Base-by-base conservation (phyloP, 139 green algal genomes). In the Yamagishiella unicocca region DNA sequence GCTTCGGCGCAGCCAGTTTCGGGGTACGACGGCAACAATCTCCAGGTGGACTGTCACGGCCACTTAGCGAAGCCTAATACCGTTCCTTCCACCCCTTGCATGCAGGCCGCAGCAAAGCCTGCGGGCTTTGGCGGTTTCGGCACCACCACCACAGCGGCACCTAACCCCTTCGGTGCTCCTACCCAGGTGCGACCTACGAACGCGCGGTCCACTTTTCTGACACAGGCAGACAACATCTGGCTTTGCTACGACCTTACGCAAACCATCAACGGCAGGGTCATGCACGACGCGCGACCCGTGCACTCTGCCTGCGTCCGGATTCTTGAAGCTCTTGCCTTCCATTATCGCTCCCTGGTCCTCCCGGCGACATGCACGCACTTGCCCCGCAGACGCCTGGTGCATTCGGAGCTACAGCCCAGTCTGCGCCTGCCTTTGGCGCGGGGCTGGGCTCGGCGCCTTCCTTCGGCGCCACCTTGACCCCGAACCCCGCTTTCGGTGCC, bases 401-500 rank as follows among this genome's bases (percentile, higher is more conserved):
- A 0, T 93, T 94, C 84, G 90, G 92, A 14, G 74, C 82, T 27
- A 21, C 71, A 55, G 74, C 58, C 24, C 84, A 85, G 33, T 70
- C 84, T 22, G 58, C 82, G 0, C 74, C 87, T 4, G 90, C 72
- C 0, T 95, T 95, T 79, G 92, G 92, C 50, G 68, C 50, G 9
- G 54, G 45, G 1, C 54, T 82, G 29, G 83, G 71, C 3, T 38
- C 71, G 2, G 55, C 88, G 6, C 88, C 90, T 3, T 87, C 90
- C 1, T 94, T 95, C 86, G 90, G 93, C 2, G n/a, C 67, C 53
- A 66, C 68, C 1, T 17, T 80, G 31, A 38, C 43, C 1, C 27
- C 50, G 21, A 33, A 77, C 0, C 81, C 90, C 2, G 77, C 61
- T 10, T 95, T 96, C 88, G 92, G 91, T 9, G 90, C 83, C 0